These are phyloP conservation scores for Fremontodendron californicum DNA, from an alignment of 345 rosid genomes.

Conservation along the genomic window DNA sequence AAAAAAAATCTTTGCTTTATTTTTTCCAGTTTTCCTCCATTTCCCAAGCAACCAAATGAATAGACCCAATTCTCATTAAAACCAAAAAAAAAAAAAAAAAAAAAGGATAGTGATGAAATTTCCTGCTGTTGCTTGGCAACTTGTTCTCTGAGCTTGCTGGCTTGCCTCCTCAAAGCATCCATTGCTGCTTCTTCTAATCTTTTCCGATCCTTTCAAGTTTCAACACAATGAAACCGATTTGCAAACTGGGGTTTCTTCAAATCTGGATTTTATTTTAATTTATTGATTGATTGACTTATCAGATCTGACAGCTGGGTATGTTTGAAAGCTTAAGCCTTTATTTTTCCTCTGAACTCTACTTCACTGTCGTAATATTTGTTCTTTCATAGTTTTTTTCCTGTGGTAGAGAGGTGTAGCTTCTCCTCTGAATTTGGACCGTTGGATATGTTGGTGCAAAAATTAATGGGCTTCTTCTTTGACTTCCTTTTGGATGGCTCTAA, in stretches of 20 bases:
- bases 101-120: conserved; percentile 11
- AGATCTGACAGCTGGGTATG: background rate
- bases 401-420: background rate
- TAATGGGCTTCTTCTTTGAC: background rate
- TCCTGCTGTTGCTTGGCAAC: conserved; percentile 91
- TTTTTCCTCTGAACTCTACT: background rate
- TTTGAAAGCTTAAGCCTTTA: background rate
- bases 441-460: background rate
- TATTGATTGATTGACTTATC: background rate
- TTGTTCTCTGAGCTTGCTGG: conserved; percentile 87
- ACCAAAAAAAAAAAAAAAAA: background rate
- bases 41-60: conserved; percentile 1
- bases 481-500: background rate
- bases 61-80: background rate
- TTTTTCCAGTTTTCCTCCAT: background rate
- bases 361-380: background rate
- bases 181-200: conserved; percentile 24
- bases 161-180: conserved; percentile 92
- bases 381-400: background rate
- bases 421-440: background rate
- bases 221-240: background rate
- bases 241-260: background rate
- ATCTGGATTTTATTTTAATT: background rate
- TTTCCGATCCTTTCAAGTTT: background rate
- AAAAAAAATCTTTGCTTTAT: too few relatives aligned